Evolutionary conservation across 257 asterid genomes (phyloP).

Genomic region (Euphrasia confusa): DNA sequence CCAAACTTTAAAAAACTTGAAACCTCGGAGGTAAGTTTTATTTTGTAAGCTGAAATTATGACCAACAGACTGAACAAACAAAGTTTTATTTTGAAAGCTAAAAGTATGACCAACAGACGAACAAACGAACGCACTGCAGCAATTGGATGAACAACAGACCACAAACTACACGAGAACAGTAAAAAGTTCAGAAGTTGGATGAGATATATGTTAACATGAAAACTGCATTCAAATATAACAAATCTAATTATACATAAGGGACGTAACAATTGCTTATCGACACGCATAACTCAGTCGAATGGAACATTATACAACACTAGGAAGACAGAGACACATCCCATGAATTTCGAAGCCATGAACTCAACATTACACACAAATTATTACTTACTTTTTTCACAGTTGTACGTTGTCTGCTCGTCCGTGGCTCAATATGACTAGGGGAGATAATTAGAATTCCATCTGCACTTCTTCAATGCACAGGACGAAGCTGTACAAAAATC

Average conservation of each 20-base stretch:
- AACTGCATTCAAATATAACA: constrained; percentile 28
- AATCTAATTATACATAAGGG: constrained; percentile 24
- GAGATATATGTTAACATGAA: constrained; percentile 30
- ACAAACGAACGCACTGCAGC: background rate
- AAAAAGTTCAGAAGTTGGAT: constrained; percentile 13
- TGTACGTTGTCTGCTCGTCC: constrained; percentile 29
- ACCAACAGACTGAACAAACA: too few species aligned
- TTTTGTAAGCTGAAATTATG: too few species aligned
- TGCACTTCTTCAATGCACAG: constrained; percentile 27
- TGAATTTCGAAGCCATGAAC: constrained; percentile 34
- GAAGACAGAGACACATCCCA: constrained; percentile 23
- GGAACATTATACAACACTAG: constrained; percentile 28
- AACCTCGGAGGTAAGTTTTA: too few species aligned
- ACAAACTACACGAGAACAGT: background rate
- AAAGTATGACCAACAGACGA: background rate
- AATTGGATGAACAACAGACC: background rate
- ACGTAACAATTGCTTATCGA: constrained; percentile 16
- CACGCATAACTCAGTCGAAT: constrained; percentile 28
- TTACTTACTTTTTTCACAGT: constrained; percentile 26
- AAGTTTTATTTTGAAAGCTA: too few species aligned
- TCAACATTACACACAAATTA: constrained; percentile 30
- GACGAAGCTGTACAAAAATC: constrained; percentile 45
- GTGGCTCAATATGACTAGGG: constrained; percentile 12
- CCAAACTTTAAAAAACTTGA: too few species aligned
- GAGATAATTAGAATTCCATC: constrained; percentile 25